Percentiles rank a stretch among this genome's conserved stretches.
phyloP scores from a whole-genome alignment of 345 rosid genomes.

The Moricandia arvensis region DNA sequence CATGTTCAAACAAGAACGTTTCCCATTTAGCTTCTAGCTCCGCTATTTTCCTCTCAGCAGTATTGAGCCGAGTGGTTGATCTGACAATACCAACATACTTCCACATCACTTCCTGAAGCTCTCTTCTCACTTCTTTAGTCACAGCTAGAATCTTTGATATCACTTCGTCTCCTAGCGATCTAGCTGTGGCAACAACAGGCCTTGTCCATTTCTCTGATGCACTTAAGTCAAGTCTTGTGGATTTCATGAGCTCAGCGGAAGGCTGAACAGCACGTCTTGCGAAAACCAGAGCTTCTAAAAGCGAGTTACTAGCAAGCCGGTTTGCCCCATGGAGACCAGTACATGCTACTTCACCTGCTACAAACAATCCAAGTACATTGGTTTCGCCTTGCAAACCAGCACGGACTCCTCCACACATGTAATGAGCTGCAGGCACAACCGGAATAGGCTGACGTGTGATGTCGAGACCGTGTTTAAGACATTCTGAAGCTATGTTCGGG shows the following conservation, averaged over 20 bases:
- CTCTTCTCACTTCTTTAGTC: slow-evolving; percentile 68
- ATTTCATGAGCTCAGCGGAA: slow-evolving; percentile 69
- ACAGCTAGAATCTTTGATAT: slow-evolving; percentile 45
- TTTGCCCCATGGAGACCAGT: slow-evolving; percentile 98
- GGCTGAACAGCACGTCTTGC: slow-evolving; percentile 89
- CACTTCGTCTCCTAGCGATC: slow-evolving; percentile 43
- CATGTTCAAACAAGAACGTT: slow-evolving; percentile 64
- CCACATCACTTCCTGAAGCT: slow-evolving; percentile 90
- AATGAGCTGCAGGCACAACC: slow-evolving; percentile 94
- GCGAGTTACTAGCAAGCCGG: slow-evolving; percentile 92
- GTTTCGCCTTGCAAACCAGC: slow-evolving; percentile 93
- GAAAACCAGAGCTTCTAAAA: slow-evolving; percentile 94
- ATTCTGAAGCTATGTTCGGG: slow-evolving; percentile 89
- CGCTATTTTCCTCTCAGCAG: slow-evolving; percentile 54
- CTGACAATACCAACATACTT: slow-evolving; percentile 85
- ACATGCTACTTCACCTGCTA: slow-evolving; percentile 98
- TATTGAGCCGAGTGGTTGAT: slow-evolving; percentile 65
- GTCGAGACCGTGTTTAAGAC: slow-evolving; percentile 74
- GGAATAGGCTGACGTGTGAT: slow-evolving; percentile 80
- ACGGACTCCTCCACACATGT: slow-evolving; percentile 97
- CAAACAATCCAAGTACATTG: slow-evolving; percentile 80
- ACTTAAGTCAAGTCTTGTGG: slow-evolving; percentile 45
- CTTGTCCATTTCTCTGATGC: slow-evolving; percentile 61
- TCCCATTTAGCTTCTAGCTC: slow-evolving; percentile 82
- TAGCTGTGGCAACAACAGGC: slow-evolving; percentile 57